Percentiles rank a stretch among this genome's conserved stretches.
Evolutionary conservation across 495 filamentous ascomycete species (phyloP).

Genomic region (Cercophora samala): DNA sequence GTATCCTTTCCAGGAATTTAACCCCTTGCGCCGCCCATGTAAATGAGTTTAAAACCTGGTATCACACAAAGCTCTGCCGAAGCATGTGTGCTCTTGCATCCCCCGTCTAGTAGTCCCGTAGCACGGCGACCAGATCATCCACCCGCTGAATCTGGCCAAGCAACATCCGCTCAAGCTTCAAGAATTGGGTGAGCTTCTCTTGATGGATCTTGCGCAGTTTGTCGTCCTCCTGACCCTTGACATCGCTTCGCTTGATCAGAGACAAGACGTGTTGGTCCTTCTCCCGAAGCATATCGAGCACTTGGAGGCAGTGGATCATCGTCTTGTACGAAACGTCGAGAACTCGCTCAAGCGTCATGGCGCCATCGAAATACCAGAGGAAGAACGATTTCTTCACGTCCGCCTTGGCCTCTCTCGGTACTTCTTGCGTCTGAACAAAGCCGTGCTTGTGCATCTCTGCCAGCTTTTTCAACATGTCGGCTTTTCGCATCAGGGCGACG

Average conservation of each 20-base stretch:
- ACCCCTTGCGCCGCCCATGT: conserved; percentile 14
- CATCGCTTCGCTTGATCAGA: conserved; percentile 76
- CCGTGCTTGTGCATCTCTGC: conserved; percentile 76
- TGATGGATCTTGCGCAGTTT: conserved; percentile 67
- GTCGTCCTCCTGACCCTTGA: conserved; percentile 74
- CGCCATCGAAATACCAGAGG: conserved; percentile 83
- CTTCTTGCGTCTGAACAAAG: conserved; percentile 84
- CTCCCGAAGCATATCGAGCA: conserved; percentile 65
- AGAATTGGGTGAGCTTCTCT: conserved; percentile 63
- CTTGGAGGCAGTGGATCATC: conserved; percentile 82
- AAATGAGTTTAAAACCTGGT: conserved; percentile 7
- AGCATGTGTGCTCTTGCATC: background rate
- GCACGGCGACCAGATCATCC: conserved; percentile 78
- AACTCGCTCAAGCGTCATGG: conserved; percentile 60
- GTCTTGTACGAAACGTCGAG: conserved; percentile 78
- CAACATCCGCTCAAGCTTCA: conserved; percentile 67
- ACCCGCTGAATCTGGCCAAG: conserved; percentile 71
- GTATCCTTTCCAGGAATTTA: background rate
- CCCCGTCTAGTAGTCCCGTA: conserved; percentile 69
- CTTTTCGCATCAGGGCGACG: conserved; percentile 70
- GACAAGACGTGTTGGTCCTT: conserved; percentile 65
- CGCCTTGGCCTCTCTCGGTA: conserved; percentile 76
- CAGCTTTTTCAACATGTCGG: conserved; percentile 76
- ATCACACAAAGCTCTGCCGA: background rate
- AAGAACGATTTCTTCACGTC: conserved; percentile 76